These are phyloP conservation scores for Rhizophora mangle DNA, from an alignment of 345 rosid species.

Conservation along the genomic window DNA sequence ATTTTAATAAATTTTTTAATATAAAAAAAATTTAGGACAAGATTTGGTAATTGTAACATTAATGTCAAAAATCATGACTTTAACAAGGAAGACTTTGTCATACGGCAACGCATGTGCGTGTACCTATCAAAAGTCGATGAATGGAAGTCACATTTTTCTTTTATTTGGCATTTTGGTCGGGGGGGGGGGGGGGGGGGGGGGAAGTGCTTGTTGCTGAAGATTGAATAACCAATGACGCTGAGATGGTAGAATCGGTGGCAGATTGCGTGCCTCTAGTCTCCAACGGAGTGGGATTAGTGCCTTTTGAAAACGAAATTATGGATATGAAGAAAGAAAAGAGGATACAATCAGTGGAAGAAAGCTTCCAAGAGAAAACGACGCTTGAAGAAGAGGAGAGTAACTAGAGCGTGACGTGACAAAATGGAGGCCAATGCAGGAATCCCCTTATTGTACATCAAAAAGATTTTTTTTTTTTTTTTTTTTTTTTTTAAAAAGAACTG, in stretches of 20 bases:
- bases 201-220: no score
- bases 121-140: neutral
- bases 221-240: no score
- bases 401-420: slow-evolving; percentile 10
- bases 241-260: neutral
- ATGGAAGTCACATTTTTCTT: neutral
- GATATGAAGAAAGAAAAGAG: neutral
- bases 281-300: neutral
- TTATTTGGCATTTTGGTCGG: no score
- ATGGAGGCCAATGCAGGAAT: slow-evolving; percentile 6
- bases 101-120: slow-evolving; percentile 17
- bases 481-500: neutral
- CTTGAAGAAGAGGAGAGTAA: neutral
- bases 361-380: slow-evolving; percentile 20
- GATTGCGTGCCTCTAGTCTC: neutral
- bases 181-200: no score
- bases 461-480: neutral
- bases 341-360: neutral
- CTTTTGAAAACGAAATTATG: neutral
- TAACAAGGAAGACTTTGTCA: slow-evolving; percentile 16
- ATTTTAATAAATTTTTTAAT: no score
- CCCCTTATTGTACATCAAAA: neutral
- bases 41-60: neutral
- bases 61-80: neutral
- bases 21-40: no score